Base-by-base conservation (phyloP, 1,284 basidiomycete genomes). In the Cronartium quercuum region DNA sequence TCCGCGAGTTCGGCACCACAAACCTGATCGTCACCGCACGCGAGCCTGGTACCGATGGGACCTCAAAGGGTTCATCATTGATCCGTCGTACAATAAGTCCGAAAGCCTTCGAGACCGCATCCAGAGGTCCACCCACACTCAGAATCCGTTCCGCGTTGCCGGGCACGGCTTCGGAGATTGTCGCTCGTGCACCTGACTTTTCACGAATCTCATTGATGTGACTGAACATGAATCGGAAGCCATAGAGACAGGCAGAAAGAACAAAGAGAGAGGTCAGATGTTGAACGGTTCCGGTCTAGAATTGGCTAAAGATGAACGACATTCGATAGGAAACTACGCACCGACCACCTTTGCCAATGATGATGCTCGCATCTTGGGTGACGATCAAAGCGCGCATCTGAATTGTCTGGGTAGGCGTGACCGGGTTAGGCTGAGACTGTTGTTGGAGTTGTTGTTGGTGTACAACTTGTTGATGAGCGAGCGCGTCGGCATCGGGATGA, bases 201-300 rank as follows among this genome's bases (percentile, higher is more conserved):
- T 98, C 94, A 76, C 96, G 86, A 79, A 99, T 98, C 83, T 98
- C 95, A 81, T 97, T 98, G 81, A 99, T 94, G 83, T 98, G 95
- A 70, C 91, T 88, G 77, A 35, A 15, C n/a, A n/a, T n/a, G n/a
- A n/a, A 47, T 47, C 44, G n/a, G 10, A 10, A 47, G n/a, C 10
- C n/a, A 47, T 10, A 47, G 10, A 47, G n/a, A 47, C n/a, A 47
- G n/a, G n/a, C 10, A 47, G 10, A 47, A 47, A 47, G 10, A 47
- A 47, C 10, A 47, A 47, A 47, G 44, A 47, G 44, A 47, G 44
- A 47, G 44, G n/a, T 10, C 10, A 47, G 44, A n/a, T n/a, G n/a
- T n/a, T n/a, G n/a, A n/a, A n/a, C n/a, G n/a, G n/a, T n/a, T n/a
- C n/a, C n/a, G n/a, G n/a, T 10, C n/a, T n/a, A n/a, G n/a, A n/a